phyloP scores from a whole-genome alignment of 371 early-diverging fungal species.

The Paraphysoderma sedebokerense region DNA sequence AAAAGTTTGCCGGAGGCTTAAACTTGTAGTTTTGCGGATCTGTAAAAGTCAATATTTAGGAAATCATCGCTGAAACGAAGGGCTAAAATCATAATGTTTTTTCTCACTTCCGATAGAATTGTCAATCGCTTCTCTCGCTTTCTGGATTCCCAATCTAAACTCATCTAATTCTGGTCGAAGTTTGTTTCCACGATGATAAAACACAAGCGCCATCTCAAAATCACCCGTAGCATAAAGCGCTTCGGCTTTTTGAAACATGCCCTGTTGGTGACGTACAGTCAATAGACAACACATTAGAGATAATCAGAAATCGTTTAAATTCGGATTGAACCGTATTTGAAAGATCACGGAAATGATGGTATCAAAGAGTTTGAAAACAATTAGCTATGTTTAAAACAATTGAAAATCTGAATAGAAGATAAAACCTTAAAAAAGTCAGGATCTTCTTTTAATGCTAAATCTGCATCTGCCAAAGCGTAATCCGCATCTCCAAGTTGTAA shows the following conservation, averaged over 20 bases:
- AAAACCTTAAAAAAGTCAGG: conserved; percentile 13
- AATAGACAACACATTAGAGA: background rate
- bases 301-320: too few species aligned
- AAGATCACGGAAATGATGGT: too few species aligned
- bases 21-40: conserved; percentile 2
- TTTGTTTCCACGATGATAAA: conserved; percentile 26
- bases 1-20: conserved; percentile 1
- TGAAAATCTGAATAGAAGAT: background rate
- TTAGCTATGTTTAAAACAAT: background rate
- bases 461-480: conserved; percentile 22
- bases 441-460: conserved; percentile 16
- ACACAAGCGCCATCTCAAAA: conserved; percentile 30
- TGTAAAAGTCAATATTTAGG: background rate
- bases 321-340: too few species aligned
- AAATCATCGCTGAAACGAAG: background rate
- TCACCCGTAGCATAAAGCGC: conserved; percentile 28
- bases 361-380: background rate
- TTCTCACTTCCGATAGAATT: conserved; percentile 21
- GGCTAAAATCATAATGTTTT: background rate
- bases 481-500: conserved; percentile 16
- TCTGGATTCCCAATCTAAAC: conserved; percentile 27
- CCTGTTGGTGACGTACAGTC: conserved; percentile 3
- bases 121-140: conserved; percentile 30
- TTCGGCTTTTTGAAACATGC: conserved; percentile 27
- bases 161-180: conserved; percentile 25